These are phyloP conservation scores for Aspergillus costaricaensis DNA, from an alignment of 2,329 filamentous ascomycete genomes.

Conservation along the genomic window DNA sequence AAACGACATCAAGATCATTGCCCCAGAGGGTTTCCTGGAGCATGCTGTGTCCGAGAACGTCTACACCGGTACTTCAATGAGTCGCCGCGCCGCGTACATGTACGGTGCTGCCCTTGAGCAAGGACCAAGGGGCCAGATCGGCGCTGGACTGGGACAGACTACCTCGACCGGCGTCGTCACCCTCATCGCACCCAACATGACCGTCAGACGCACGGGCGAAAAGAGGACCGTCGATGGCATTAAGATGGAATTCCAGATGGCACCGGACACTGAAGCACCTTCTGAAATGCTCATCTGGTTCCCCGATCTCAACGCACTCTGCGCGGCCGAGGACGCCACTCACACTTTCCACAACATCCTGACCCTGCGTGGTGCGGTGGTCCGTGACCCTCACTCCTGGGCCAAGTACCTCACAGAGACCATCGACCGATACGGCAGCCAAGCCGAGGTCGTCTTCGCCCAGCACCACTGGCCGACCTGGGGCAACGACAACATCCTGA, in stretches of 20 bases:
- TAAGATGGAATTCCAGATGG: slow-evolving; percentile 45
- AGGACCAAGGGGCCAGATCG: slow-evolving; percentile 38
- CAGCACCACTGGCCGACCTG: slow-evolving; percentile 47
- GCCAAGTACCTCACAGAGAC: slow-evolving; percentile 39
- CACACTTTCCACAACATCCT: slow-evolving; percentile 47
- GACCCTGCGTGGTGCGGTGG: slow-evolving; percentile 45
- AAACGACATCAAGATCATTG: slow-evolving; percentile 28
- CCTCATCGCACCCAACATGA: slow-evolving; percentile 39
- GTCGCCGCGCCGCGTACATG: slow-evolving; percentile 42
- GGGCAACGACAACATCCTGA: slow-evolving; percentile 29
- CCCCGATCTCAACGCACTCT: slow-evolving; percentile 40
- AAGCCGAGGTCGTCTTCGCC: slow-evolving; percentile 38
- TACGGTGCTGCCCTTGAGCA: slow-evolving; percentile 38
- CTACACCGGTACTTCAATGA: slow-evolving; percentile 42
- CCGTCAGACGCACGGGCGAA: slow-evolving; percentile 36
- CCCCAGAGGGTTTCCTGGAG: slow-evolving; percentile 44
- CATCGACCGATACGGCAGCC: slow-evolving; percentile 33
- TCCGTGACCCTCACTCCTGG: slow-evolving; percentile 46
- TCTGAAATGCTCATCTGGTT: slow-evolving; percentile 47
- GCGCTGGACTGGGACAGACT: slow-evolving; percentile 40
- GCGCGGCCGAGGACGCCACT: slow-evolving; percentile 42
- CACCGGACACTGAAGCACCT: slow-evolving; percentile 46
- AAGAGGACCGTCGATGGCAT: slow-evolving; percentile 37
- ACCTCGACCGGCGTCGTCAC: slow-evolving; percentile 30
- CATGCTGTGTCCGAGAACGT: slow-evolving; percentile 44